A percentile compares a stretch with the other conserved stretches of the same genome.
Evolutionary conservation across 352 stramenopile genomes (phyloP).

Genomic region (Phytopythium aichiense): DNA sequence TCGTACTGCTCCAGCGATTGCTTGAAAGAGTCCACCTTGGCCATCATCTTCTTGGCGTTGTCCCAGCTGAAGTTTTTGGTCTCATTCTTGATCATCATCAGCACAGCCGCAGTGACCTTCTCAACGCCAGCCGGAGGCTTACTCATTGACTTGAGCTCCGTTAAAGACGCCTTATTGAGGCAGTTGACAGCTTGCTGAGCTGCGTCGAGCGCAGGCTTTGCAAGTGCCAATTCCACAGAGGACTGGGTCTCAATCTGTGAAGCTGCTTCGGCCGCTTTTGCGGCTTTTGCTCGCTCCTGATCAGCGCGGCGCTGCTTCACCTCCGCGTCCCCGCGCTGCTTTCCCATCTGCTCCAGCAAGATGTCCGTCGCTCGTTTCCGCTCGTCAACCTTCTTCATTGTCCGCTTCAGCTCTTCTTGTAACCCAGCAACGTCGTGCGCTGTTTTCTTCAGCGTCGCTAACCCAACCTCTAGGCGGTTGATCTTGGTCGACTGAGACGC

Average conservation of each 20-base stretch:
- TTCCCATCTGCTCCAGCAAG: constrained; percentile 87
- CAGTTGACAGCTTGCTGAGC: constrained; percentile 87
- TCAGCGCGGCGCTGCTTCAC: constrained; percentile 80
- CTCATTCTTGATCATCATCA: constrained; percentile 93
- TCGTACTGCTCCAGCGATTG: constrained; percentile 87
- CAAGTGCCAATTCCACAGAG: constrained; percentile 63
- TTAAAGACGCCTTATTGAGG: constrained; percentile 86
- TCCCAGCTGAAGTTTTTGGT: constrained; percentile 94
- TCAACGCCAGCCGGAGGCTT: constrained; percentile 86
- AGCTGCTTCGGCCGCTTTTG: constrained; percentile 60
- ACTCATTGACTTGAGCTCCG: constrained; percentile 85
- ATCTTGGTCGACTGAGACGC: constrained; percentile 55
- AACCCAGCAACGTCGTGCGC: constrained; percentile 72
- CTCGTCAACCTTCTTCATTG: constrained; percentile 90
- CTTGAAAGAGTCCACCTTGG: constrained; percentile 92
- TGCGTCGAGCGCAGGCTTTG: constrained; percentile 80
- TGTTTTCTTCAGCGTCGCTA: constrained; percentile 83
- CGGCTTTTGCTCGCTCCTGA: constrained; percentile 71
- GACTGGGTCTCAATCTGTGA: constrained; percentile 68
- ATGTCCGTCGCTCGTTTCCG: constrained; percentile 85
- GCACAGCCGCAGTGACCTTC: constrained; percentile 85
- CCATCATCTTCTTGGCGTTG: constrained; percentile 96
- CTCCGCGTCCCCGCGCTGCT: constrained; percentile 87
- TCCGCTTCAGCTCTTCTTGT: constrained; percentile 81
- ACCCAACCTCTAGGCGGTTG: constrained; percentile 76